Base-by-base conservation (phyloP, 106 monocot species). In the Hemerocallis citrina region DNA sequence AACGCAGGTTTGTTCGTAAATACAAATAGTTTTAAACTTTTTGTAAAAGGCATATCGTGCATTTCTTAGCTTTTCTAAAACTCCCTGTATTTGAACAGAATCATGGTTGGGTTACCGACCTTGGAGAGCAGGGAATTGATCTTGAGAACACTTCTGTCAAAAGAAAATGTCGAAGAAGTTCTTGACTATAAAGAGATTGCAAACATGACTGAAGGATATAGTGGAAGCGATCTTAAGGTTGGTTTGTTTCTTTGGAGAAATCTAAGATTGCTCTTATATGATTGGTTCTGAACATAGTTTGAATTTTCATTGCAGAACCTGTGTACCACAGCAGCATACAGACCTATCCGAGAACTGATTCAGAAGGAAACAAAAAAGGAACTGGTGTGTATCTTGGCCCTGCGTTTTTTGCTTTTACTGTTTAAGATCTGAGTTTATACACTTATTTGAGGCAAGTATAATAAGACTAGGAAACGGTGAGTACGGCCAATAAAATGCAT, bases 141-240 rank as follows among this genome's bases (percentile, higher is more conserved):
- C 46, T 51, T 81, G 68, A 72, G 23, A 58, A 76, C 62, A 50
- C 55, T 81, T 28, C 50, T 81, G 42, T 75, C 76, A 21, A 81
- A 81, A 62, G 81, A 81, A 21, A 67, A 72, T 33, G 76, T 76
- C 31, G 75, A 64, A 52, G 50, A 60, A 60, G 59, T 40, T 37
- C 71, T 81, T 43, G 63, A 76, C 29, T 81, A 47, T 23, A 81
- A 81, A 42, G 81, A 81, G 57, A 75, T 81, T 41, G 81, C 76
- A 38, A 72, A 39, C 6, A 68, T 76, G 67, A 76, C 81, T 27
- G 76, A 81, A 64, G 81, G 81, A 38, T 81, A 76, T 59, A 81
- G 72, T 48, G 76, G 81, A 2, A 81, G 81, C n/a, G 81, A 81
- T 62, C 72, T 81, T 30, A 81, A 81, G 81, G 81, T 81, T 31